Evolutionary conservation across 352 stramenopile genomes (phyloP), one percentile per base, ranked within the genome.

Genomic region (Pythium grandisporangium): DNA sequence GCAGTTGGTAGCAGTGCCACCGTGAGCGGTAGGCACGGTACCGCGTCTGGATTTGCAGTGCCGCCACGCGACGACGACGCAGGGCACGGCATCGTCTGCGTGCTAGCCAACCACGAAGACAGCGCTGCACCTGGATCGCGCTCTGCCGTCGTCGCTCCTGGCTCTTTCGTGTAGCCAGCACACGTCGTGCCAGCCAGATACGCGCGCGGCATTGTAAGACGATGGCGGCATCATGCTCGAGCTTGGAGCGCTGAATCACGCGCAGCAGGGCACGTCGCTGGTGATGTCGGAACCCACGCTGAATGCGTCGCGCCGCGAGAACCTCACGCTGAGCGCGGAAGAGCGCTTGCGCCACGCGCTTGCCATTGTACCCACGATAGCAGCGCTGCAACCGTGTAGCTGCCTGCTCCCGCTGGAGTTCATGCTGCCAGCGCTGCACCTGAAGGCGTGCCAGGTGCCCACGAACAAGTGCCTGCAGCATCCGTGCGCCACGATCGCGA

Each of bases 351-450:
- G 58, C 60, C 8, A 92, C 47, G 19, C 68, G 72, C 40, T 88
- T 87, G 12, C 81, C 81, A 8, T 50, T 77, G 48, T 86, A 92
- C 0, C 81, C 81, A 14, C 81, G 75, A 36, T 90, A 93, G 37
- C 62, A 83, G 3, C 70, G 69, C 48, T 94, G 81, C 16, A 94
- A 35, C 1, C 85, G 35, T 19, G 37, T 54, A 1, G 63, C 79
- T 2, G 61, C 53, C 2, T 66, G 46, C 26, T 84, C 42, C 49
- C 90, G 67, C 14, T 72, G 53, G 33, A 54, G 64, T 2, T 25
- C 42, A n/a, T 51, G 69, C 0, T 63, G 61, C n/a, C 55, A 51
- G 24, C 41, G 47, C 34, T 48, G 35, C 0, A 43, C 61, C 1
- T 53, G 25, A 1, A 22, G 26, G 19, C 71, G 45, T 13, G 56